Conservation (phyloP, 164 flowering plant species). For the Akebia trifoliata region DNA sequence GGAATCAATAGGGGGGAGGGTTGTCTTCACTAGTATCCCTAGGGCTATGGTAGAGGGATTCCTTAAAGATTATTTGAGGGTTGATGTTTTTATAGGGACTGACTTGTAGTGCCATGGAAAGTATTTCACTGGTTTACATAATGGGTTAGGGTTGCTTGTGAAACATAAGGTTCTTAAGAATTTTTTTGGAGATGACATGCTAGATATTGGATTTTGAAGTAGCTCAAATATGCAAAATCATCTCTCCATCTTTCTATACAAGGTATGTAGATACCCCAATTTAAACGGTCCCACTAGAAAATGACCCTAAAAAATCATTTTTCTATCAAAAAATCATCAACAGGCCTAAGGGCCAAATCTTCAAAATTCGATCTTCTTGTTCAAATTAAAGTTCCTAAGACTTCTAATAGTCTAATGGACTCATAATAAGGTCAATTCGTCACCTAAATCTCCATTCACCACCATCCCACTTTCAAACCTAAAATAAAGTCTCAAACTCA, state of each 20-base stretch:
- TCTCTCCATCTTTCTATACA: constrained; percentile 69
- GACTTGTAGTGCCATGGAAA: constrained; percentile 43
- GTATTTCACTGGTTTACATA: constrained; percentile 54
- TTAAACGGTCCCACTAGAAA: too few species aligned
- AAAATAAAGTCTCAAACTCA: too few species aligned
- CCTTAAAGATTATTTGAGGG: constrained; percentile 59
- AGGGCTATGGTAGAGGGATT: constrained; percentile 79
- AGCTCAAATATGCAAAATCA: constrained; percentile 34
- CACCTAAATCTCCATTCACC: too few species aligned
- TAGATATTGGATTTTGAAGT: constrained; percentile 67
- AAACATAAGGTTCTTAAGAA: constrained; percentile 61
- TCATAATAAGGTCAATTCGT: too few species aligned
- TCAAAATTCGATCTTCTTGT: too few species aligned
- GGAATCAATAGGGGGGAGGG: constrained; percentile 31
- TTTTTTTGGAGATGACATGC: constrained; percentile 51
- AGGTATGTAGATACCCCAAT: too few species aligned
- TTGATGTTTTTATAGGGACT: constrained; percentile 56
- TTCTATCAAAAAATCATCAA: too few species aligned
- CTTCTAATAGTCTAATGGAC: too few species aligned
- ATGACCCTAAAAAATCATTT: too few species aligned
- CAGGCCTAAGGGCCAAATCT: too few species aligned
- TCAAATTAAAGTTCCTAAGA: too few species aligned
- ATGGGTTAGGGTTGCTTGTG: constrained; percentile 49
- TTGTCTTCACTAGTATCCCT: constrained; percentile 61
- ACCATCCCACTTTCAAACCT: too few species aligned